Conservation (phyloP, 345 rosid species). For the Corchorus capsularis region DNA sequence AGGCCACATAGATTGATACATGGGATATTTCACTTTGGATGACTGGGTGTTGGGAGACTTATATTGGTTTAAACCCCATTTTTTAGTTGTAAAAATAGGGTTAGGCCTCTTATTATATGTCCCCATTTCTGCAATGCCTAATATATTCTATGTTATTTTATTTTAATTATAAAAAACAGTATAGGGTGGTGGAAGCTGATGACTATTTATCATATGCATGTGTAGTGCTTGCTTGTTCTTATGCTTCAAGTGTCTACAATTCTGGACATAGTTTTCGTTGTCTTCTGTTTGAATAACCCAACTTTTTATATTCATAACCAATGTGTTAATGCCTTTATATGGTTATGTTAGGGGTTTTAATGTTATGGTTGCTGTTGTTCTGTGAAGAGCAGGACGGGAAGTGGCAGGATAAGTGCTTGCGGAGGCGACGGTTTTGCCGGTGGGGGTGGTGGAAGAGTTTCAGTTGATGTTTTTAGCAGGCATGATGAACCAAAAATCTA, state of each 20-base stretch:
- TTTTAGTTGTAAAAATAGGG: not conserved
- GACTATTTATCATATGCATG: not conserved
- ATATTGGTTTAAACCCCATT: not conserved
- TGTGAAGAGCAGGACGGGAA: slow-evolving; percentile 90
- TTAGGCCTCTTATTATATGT: not conserved
- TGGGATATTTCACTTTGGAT: not conserved
- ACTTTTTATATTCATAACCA: not conserved
- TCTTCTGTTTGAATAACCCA: not conserved
- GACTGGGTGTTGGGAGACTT: not conserved
- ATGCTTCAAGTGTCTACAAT: not conserved
- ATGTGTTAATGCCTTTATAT: not conserved
- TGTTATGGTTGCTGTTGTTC: slow-evolving; percentile 24
- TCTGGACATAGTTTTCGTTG: slow-evolving; percentile 2
- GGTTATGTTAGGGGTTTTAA: slow-evolving; percentile 11
- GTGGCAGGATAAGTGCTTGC: slow-evolving; percentile 90
- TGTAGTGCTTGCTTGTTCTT: not conserved
- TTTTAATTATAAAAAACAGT: not conserved
- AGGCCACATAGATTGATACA: not conserved
- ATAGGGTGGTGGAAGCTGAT: not conserved
- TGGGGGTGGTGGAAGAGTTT: slow-evolving; percentile 98
- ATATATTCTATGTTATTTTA: not conserved
- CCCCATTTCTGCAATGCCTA: not conserved
- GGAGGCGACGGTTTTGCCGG: slow-evolving; percentile 98
- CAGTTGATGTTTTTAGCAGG: slow-evolving; percentile 92
- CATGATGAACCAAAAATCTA: slow-evolving; percentile 87